A percentile compares a stretch with the other conserved stretches of the same genome.
phyloP scores from a whole-genome alignment of 257 asterid species.

The Solanum commersonii region DNA sequence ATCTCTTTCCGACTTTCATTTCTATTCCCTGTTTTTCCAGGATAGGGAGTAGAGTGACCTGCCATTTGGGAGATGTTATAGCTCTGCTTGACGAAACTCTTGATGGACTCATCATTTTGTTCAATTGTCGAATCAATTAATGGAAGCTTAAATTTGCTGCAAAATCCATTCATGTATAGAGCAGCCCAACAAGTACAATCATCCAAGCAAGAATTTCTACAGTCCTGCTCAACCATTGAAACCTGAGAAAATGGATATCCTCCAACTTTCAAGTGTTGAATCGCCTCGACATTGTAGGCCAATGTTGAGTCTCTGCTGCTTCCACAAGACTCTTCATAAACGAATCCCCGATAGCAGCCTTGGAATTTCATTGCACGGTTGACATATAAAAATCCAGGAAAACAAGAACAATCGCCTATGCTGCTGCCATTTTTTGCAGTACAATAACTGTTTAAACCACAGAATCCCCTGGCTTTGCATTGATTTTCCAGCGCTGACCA shows the following conservation, averaged over 20 bases:
- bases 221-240: constrained; percentile 12
- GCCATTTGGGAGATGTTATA: neutral
- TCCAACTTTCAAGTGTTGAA: neutral
- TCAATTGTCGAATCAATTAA: constrained; percentile 22
- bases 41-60: neutral
- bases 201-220: constrained; percentile 20
- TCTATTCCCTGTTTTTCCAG: neutral
- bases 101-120: neutral
- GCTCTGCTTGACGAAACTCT: constrained; percentile 13
- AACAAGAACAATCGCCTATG: constrained; percentile 21
- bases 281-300: constrained; percentile 3
- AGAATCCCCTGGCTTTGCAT: constrained; percentile 35
- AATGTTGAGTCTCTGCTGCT: neutral
- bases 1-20: neutral
- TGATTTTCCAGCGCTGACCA: constrained; percentile 8
- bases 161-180: constrained; percentile 1
- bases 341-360: constrained; percentile 20
- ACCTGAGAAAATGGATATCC: neutral
- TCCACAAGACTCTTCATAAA: constrained; percentile 7
- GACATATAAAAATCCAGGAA: constrained; percentile 28
- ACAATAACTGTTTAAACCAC: constrained; percentile 43
- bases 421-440: constrained; percentile 1
- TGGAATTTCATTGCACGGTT: constrained; percentile 15
- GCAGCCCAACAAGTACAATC: constrained; percentile 55
- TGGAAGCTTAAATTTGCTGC: constrained; percentile 44